These are phyloP conservation scores for Bretschneidera sinensis DNA, from an alignment of 345 rosid species.

Conservation along the genomic window DNA sequence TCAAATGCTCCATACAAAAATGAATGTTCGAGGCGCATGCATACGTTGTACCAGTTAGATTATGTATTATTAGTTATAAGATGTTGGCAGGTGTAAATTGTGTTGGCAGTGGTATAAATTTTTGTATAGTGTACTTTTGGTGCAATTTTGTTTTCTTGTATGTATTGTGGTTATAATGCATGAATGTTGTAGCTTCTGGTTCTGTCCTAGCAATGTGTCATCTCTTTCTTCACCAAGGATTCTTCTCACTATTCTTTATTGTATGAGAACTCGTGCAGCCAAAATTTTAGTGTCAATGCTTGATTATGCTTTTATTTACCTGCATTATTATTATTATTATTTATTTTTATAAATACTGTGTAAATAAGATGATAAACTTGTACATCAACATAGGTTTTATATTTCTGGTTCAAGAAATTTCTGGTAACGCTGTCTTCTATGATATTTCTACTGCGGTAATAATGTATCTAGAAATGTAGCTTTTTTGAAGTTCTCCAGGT, in stretches of 20 bases:
- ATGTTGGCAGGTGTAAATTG: conserved; percentile 25
- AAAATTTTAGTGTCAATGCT: too few species aligned
- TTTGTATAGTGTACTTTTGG: not conserved
- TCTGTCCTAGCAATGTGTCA: not conserved
- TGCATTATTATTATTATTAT: too few species aligned
- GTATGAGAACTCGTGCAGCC: too few species aligned
- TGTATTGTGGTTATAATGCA: not conserved
- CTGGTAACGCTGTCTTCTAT: too few species aligned
- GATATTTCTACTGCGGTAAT: too few species aligned
- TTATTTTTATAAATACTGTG: not conserved
- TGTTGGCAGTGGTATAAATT: conserved; percentile 17
- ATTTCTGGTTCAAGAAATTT: too few species aligned
- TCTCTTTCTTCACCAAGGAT: not conserved
- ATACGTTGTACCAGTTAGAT: conserved; percentile 24
- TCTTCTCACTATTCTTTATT: too few species aligned
- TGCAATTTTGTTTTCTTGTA: conserved; percentile 19
- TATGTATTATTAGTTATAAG: not conserved
- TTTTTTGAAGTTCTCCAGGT: too few species aligned
- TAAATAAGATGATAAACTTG: too few species aligned
- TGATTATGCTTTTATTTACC: too few species aligned
- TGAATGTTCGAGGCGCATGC: conserved; percentile 24
- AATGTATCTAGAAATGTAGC: too few species aligned
- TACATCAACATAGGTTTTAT: too few species aligned
- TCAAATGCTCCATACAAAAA: conserved; percentile 6
- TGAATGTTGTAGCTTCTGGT: not conserved